Percentiles rank a stretch among this genome's conserved stretches.
phyloP scores from a whole-genome alignment of 176 grass and related monocot genomes.

The Hyparrhenia diplandra region DNA sequence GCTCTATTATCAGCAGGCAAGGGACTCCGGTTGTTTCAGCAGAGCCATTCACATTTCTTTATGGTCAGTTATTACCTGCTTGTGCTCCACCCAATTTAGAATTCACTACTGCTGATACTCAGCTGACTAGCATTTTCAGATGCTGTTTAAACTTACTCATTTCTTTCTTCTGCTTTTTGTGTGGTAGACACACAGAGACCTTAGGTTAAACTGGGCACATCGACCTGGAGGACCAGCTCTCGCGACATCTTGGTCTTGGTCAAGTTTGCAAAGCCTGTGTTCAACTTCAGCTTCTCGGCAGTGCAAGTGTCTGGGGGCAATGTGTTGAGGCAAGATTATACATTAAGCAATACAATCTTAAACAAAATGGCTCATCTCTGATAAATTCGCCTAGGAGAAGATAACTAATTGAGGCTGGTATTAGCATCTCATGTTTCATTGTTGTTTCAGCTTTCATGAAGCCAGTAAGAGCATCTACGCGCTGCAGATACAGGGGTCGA shows the following conservation, averaged over 20 bases:
- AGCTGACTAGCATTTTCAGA: not conserved
- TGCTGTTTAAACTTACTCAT: not conserved
- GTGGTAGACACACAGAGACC: constrained; percentile 59
- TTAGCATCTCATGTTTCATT: not conserved
- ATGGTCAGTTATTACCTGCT: constrained; percentile 52
- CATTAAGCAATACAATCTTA: not conserved
- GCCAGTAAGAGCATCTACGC: constrained; percentile 76
- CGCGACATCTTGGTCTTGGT: constrained; percentile 57
- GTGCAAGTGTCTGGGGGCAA: constrained; percentile 61
- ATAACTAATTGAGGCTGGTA: no score
- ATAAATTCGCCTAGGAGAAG: not conserved
- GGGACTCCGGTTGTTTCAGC: constrained; percentile 60
- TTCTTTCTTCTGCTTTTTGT: not conserved
- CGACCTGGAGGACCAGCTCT: constrained; percentile 57
- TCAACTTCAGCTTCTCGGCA: constrained; percentile 79
- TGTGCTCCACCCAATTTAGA: no score
- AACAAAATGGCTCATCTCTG: not conserved
- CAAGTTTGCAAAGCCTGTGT: constrained; percentile 86
- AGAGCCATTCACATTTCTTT: constrained; percentile 72
- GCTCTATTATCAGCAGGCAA: constrained; percentile 85
- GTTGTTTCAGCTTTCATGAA: constrained; percentile 71
- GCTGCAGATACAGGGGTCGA: constrained; percentile 47
- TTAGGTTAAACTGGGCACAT: constrained; percentile 69
- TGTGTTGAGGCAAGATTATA: constrained; percentile 60
- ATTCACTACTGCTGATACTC: no score